A percentile compares a stretch with the other conserved stretches of the same genome.
Evolutionary conservation across 2,329 filamentous ascomycete species (phyloP).

Genomic region (Pseudogymnoascus sp.): DNA sequence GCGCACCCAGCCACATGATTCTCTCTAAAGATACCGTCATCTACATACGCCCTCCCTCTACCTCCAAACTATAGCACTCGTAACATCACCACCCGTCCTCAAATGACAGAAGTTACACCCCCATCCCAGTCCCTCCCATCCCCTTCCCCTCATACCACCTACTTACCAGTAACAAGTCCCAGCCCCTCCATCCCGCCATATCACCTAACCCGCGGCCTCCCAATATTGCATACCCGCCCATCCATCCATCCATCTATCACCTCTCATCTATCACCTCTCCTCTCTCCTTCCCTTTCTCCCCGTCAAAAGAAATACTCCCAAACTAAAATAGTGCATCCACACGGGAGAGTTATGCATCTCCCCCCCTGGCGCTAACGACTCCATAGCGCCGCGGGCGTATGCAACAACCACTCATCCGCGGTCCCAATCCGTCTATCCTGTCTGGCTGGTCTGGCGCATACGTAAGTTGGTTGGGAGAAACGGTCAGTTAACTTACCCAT

Average conservation of each 20-base stretch:
- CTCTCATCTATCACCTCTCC: background rate
- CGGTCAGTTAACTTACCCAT: too few relatives aligned
- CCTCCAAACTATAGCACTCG: background rate
- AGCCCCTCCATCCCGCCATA: background rate
- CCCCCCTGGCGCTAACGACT: background rate
- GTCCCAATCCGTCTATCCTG: too few relatives aligned
- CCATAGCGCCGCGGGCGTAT: background rate
- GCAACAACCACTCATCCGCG: background rate
- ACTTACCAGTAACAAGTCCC: background rate
- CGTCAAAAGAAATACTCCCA: too few relatives aligned
- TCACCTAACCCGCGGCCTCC: too few relatives aligned
- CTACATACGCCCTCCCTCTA: background rate
- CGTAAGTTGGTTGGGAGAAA: too few relatives aligned
- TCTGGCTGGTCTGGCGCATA: too few relatives aligned
- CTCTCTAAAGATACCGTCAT: background rate
- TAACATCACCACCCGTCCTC: background rate
- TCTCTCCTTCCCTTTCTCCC: background rate
- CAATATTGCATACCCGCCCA: too few relatives aligned
- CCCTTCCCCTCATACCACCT: too few relatives aligned
- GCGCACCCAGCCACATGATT: background rate
- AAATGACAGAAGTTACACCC: background rate
- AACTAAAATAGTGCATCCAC: background rate
- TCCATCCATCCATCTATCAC: too few relatives aligned
- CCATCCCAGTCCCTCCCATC: background rate
- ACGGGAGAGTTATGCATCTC: background rate